Evolutionary conservation across 2,329 filamentous ascomycete genomes (phyloP).

Genomic region (Magnaporthiopsis rhizophila): DNA sequence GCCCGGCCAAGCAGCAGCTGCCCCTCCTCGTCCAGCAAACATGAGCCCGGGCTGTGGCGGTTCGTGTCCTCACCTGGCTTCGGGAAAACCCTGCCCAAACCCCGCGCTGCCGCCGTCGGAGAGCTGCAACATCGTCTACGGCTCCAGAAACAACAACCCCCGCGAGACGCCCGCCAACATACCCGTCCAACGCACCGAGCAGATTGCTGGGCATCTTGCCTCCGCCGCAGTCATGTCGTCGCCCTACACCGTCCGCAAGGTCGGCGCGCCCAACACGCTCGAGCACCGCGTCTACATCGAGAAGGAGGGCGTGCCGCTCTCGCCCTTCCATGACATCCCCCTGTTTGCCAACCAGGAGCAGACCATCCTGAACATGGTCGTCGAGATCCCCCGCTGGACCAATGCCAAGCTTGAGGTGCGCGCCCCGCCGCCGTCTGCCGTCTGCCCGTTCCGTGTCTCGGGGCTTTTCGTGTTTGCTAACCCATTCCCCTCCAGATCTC

Average conservation of each 20-base stretch:
- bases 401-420: slow-evolving; percentile 98
- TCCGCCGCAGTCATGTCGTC: slow-evolving; percentile 42
- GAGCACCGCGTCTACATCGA: slow-evolving; percentile 98
- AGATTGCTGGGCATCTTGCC: slow-evolving; percentile 48
- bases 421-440: slow-evolving; percentile 14
- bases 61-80: slow-evolving; percentile 1
- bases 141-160: background rate
- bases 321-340: slow-evolving; percentile 96
- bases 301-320: slow-evolving; percentile 90
- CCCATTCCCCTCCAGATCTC: slow-evolving; percentile 60
- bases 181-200: slow-evolving; percentile 41
- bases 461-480: background rate
- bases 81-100: background rate
- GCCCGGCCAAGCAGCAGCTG: slow-evolving; percentile 13
- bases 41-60: slow-evolving; percentile 9
- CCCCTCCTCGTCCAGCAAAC: slow-evolving; percentile 18
- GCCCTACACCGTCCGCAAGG: slow-evolving; percentile 73
- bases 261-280: slow-evolving; percentile 83
- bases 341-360: slow-evolving; percentile 95
- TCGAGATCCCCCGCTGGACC: slow-evolving; percentile 99
- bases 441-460: no score
- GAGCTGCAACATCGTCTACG: background rate
- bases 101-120: background rate
- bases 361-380: slow-evolving; percentile 97
- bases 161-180: slow-evolving; percentile 26